A percentile compares a stretch with the other conserved stretches of the same genome.
phyloP scores from a whole-genome alignment of 2,329 filamentous ascomycete species.

The Arthroderma sp. region DNA sequence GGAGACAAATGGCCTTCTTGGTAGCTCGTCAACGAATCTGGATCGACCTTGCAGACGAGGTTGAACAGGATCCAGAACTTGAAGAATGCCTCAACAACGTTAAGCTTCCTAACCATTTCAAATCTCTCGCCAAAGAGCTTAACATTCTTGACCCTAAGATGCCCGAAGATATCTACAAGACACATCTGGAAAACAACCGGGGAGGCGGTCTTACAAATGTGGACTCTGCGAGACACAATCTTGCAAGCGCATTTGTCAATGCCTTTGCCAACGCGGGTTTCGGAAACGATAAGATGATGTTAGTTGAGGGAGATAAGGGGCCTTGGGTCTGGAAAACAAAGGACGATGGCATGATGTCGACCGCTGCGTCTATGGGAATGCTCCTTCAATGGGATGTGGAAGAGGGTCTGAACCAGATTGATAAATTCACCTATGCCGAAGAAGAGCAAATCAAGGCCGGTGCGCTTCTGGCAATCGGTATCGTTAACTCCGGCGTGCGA shows the following conservation, averaged over 20 bases:
- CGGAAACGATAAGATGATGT: conserved; percentile 94
- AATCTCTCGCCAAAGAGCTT: conserved; percentile 82
- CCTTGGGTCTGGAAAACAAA: conserved; percentile 99
- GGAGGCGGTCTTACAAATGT: conserved; percentile 88
- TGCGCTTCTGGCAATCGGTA: conserved; percentile 82
- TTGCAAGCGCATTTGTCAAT: conserved; percentile 93
- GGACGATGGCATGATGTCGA: conserved; percentile 93
- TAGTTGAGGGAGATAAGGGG: conserved; percentile 74
- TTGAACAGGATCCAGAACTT: conserved; percentile 58
- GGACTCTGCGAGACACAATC: conserved; percentile 88
- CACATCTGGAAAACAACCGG: conserved; percentile 87
- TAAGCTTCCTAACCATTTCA: conserved; percentile 82
- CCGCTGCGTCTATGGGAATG: conserved; percentile 83
- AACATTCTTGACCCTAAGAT: conserved; percentile 95
- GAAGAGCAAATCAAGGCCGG: conserved; percentile 83
- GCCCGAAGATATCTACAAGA: conserved; percentile 98
- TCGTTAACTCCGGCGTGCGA: conserved; percentile 85
- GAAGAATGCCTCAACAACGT: conserved; percentile 77
- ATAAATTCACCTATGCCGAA: conserved; percentile 76
- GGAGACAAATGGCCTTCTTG: conserved; percentile 89
- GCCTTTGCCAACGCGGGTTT: conserved; percentile 94
- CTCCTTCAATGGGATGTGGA: conserved; percentile 90
- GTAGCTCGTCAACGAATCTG: conserved; percentile 84
- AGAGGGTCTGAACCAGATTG: conserved; percentile 79
- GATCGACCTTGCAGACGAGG: conserved; percentile 45